These are phyloP conservation scores for Amylostereum chailletii DNA, from an alignment of 1,284 basidiomycete genomes.

Conservation along the genomic window DNA sequence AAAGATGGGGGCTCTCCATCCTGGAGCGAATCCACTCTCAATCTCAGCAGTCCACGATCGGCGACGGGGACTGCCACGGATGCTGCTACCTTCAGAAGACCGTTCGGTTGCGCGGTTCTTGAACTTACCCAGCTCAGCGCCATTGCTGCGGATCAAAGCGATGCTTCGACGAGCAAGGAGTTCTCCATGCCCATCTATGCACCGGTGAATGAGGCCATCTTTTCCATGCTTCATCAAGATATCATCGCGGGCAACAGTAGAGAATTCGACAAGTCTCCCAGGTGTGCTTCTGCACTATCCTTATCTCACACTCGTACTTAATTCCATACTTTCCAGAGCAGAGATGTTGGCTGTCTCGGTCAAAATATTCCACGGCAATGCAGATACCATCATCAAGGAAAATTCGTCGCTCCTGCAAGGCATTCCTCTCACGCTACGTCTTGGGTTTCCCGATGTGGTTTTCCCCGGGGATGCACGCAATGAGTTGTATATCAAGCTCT, in stretches of 20 bases:
- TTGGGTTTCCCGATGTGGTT: conserved; percentile 97
- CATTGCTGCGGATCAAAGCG: conserved; percentile 52
- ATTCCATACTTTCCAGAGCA: conserved; percentile 39
- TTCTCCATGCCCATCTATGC: conserved; percentile 86
- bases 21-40: conserved; percentile 15
- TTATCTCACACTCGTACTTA: conserved; percentile 3
- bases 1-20: conserved; percentile 18
- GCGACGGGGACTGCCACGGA: conserved; percentile 8
- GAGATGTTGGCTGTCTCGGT: conserved; percentile 85
- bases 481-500: conserved; percentile 91
- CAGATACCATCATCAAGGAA: conserved; percentile 68
- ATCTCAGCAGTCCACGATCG: conserved; percentile 1
- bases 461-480: conserved; percentile 91
- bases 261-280: conserved; percentile 79
- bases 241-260: conserved; percentile 77
- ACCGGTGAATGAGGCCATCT: conserved; percentile 77
- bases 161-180: conserved; percentile 59
- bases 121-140: conserved; percentile 75
- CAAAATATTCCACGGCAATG: conserved; percentile 82
- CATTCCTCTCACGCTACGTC: conserved; percentile 73
- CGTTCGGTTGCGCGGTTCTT: conserved; percentile 90
- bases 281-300: conserved; percentile 35
- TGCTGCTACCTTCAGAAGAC: conserved; percentile 56
- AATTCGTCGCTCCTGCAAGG: conserved; percentile 85
- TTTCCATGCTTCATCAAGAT: conserved; percentile 92